Percentiles rank a stretch among this genome's conserved stretches.
phyloP scores from a whole-genome alignment of 2,329 filamentous ascomycete species.

The Penicillium oxalicum region DNA sequence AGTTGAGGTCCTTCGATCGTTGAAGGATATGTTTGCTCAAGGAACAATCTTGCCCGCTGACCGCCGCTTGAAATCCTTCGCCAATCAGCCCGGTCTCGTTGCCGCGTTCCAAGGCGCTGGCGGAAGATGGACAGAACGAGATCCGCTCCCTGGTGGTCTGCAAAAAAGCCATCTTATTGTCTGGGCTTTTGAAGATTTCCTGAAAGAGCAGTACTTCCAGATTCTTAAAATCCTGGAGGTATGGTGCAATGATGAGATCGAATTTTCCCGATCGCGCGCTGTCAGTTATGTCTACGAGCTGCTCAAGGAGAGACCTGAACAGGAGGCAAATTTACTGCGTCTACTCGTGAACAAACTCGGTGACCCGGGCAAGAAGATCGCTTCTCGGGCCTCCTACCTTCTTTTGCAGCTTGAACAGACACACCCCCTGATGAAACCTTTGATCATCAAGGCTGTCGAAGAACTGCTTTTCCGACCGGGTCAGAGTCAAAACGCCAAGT shows the following conservation, averaged over 20 bases:
- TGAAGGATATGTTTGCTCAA: slow-evolving; percentile 90
- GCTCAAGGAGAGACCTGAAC: slow-evolving; percentile 91
- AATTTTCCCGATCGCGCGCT: slow-evolving; percentile 81
- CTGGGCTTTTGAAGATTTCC: slow-evolving; percentile 92
- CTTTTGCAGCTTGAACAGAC: slow-evolving; percentile 83
- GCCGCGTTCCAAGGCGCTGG: slow-evolving; percentile 60
- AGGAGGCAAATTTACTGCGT: slow-evolving; percentile 87
- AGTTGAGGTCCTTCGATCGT: slow-evolving; percentile 80
- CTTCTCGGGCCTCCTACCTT: slow-evolving; percentile 86
- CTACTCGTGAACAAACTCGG: slow-evolving; percentile 94
- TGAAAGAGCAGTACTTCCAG: slow-evolving; percentile 91
- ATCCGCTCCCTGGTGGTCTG: slow-evolving; percentile 66
- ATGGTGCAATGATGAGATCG: slow-evolving; percentile 93
- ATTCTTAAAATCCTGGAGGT: slow-evolving; percentile 83
- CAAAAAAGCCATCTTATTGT: slow-evolving; percentile 71
- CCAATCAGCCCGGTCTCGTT: slow-evolving; percentile 69
- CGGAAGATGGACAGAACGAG: slow-evolving; percentile 61
- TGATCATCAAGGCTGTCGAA: slow-evolving; percentile 79
- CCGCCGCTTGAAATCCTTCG: slow-evolving; percentile 73
- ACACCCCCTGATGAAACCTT: slow-evolving; percentile 88
- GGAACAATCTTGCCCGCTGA: slow-evolving; percentile 78
- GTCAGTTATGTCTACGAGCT: slow-evolving; percentile 89
- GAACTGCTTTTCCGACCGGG: slow-evolving; percentile 82
- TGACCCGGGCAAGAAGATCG: slow-evolving; percentile 90
- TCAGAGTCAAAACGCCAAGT: slow-evolving; percentile 82